Evolutionary conservation across 2,329 filamentous ascomycete genomes (phyloP).

Genomic region (Escovopsis sp.): DNA sequence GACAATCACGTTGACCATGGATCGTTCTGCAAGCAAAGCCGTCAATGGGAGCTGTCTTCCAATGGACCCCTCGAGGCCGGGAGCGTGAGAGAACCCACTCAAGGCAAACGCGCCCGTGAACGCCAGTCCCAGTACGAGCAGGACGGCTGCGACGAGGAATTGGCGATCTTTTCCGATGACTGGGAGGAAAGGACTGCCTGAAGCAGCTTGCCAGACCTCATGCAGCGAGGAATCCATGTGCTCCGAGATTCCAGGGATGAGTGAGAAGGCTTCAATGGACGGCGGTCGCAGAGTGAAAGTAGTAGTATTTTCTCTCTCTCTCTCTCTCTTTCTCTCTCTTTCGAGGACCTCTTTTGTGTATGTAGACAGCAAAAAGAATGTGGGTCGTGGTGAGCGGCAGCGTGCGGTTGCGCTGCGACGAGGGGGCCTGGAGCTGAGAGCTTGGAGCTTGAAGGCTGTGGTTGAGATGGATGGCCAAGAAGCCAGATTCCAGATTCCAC

Average conservation of each 20-base stretch:
- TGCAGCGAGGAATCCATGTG: conserved; percentile 68
- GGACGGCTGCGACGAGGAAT: conserved; percentile 63
- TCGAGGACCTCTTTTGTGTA: too few species aligned
- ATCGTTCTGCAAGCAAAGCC: conserved; percentile 51
- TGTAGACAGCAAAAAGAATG: too few species aligned
- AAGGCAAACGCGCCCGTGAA: conserved; percentile 71
- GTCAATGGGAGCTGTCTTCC: conserved; percentile 6
- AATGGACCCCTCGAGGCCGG: not conserved
- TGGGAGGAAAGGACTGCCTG: conserved; percentile 72
- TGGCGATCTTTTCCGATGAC: conserved; percentile 69
- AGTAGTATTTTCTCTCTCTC: too few species aligned
- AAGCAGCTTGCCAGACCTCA: conserved; percentile 87
- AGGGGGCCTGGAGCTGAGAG: not conserved
- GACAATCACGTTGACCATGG: conserved; percentile 58
- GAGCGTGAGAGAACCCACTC: conserved; percentile 40
- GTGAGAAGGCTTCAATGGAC: not conserved
- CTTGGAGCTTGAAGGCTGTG: not conserved
- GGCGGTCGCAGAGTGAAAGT: too few species aligned
- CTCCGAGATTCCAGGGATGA: conserved; percentile 8
- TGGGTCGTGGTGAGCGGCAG: too few species aligned
- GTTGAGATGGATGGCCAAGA: not conserved
- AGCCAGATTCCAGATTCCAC: too few species aligned
- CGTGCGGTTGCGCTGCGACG: not conserved
- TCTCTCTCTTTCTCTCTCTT: too few species aligned
- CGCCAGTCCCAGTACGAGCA: conserved; percentile 58